Evolutionary conservation across 2,329 filamentous ascomycete genomes (phyloP), one percentile per base, ranked within the genome.

Genomic region (Colletotrichum sp.): DNA sequence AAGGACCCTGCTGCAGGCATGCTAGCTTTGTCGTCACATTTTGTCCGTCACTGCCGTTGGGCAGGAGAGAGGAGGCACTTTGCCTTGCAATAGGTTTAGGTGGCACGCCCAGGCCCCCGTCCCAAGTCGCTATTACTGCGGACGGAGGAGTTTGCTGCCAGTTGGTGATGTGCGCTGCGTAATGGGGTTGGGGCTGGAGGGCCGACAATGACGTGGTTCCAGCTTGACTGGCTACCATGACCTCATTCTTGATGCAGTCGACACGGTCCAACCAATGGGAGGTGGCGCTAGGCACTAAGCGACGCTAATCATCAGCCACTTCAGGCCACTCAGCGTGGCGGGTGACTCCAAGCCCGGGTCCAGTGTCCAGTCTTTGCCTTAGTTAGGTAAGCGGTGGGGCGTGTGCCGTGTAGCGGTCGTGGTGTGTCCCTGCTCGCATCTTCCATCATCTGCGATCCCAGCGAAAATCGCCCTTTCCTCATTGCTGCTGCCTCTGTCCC

Each of bases 201-300:
- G 66, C 30, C 26, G 70, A 74, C 34, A 66, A 76, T 76, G 74
- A 76, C 74, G 74, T 76, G 74, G 74, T 73, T 60, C 70, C 73
- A 72, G 68, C 63, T 72, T 8, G 15, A n/a, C 49, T 34, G 57
- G 39, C 8, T 28, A 21, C 44, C 6, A 76, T 76, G 74, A 76
- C 74, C 64, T 76, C 74, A 76, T 69, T 26, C 12, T 21, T 39
- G 63, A 24, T 49, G 39, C 68, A 30, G 28, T 26, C 24, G n/a
- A 32, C 24, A 59, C 18, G 6, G 2, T 21, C 16, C 3, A 30
- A 1, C 74, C 74, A 76, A 74, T 76, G 13, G 36, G 7, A 12
- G 15, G 6, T 5, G 9, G 44, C 74, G 59, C 74, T 69, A 66
- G 24, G 8, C 10, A 10, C 8, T 3, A 52, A 18, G 15, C 24